Evolutionary conservation across 1,284 basidiomycete species (phyloP).

Genomic region (Leccinum insigne): DNA sequence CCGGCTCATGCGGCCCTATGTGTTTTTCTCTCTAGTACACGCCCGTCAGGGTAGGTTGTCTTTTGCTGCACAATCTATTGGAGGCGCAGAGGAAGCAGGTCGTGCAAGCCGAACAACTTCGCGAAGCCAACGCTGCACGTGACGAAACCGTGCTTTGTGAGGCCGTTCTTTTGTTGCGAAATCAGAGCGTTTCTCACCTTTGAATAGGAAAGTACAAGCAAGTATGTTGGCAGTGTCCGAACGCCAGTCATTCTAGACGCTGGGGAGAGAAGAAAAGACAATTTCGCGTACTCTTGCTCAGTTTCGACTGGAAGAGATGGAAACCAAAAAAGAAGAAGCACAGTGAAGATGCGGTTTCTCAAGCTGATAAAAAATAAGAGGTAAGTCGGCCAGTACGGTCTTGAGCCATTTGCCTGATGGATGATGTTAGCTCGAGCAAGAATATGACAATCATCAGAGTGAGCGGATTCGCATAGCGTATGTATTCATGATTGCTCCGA

Average conservation of each 20-base stretch:
- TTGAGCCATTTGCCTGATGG: conserved; percentile 4
- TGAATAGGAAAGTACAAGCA: conserved; percentile 72
- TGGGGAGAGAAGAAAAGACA: conserved; percentile 85
- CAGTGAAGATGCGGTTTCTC: conserved; percentile 54
- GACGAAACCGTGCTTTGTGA: conserved; percentile 64
- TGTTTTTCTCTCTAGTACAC: conserved; percentile 25
- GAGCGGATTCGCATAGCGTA: conserved; percentile 75
- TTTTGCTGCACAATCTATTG: conserved; percentile 33
- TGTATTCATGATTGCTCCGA: conserved; percentile 26
- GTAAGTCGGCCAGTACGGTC: conserved; percentile 37
- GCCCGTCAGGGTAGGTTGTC: conserved; percentile 34
- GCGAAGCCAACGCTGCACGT: conserved; percentile 24
- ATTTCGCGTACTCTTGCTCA: conserved; percentile 65
- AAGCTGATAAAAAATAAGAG: conserved; percentile 60
- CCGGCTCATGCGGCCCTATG: not conserved
- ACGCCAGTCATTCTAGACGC: conserved; percentile 82
- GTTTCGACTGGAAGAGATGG: conserved; percentile 68
- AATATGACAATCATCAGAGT: conserved; percentile 73
- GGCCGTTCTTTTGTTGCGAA: conserved; percentile 27
- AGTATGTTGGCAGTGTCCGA: conserved; percentile 83
- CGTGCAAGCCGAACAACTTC: conserved; percentile 29
- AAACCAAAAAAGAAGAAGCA: conserved; percentile 62
- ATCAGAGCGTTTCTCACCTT: conserved; percentile 8
- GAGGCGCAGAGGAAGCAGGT: conserved; percentile 32
- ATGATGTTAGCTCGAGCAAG: conserved; percentile 58